Evolutionary conservation across 1,139 yeast genomes (phyloP), one percentile per base, ranked within the genome.

Genomic region (Hyphopichia fennica): DNA sequence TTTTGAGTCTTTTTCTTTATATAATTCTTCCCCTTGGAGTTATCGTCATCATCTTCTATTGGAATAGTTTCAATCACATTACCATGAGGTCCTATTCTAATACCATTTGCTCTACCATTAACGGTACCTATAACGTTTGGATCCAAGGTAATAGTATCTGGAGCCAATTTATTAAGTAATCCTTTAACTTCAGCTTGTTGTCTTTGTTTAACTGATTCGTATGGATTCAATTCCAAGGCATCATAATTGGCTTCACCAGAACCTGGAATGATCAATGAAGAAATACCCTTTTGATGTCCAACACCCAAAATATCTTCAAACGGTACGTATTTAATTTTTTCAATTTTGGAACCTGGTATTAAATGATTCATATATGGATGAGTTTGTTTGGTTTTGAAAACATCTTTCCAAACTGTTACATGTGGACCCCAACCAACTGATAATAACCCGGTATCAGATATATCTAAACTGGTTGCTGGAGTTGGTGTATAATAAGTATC

Each of bases 231-330:
- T 65, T 95, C 99, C 58, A 90, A 69, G 2, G 99, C 91, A 71
- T 95, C 99, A 61, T 80, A 91, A 67, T 95, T 95, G 47, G 99
- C 97, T 68, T 95, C 99, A 72, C 99, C 99, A 39, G 98, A 74
- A 32, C 99, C 99, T 31, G 99, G 99, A 44, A 93, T 78, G 51
- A 95, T 86, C 44, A 95, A 57, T 18, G 95, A 85, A 20, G 85
- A 80, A 42, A 90, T 75, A 19, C 98, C 97, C 13, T 70, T 66
- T 39, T 79, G 75, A 59, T 90, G 96, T 2, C 98, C 98, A 8
- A 87, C 79, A 17, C 97, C 96, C 25, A 95, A 73, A 18, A 93
- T 75, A 86, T 95, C 99, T 67, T 95, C 99, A 63, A 84, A 93
- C 13, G 99, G 99, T 22, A 93, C 95, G 60, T 85, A 90, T 54